Conservation (phyloP, 345 rosid species). For the Cardiospermum halicacabum region DNA sequence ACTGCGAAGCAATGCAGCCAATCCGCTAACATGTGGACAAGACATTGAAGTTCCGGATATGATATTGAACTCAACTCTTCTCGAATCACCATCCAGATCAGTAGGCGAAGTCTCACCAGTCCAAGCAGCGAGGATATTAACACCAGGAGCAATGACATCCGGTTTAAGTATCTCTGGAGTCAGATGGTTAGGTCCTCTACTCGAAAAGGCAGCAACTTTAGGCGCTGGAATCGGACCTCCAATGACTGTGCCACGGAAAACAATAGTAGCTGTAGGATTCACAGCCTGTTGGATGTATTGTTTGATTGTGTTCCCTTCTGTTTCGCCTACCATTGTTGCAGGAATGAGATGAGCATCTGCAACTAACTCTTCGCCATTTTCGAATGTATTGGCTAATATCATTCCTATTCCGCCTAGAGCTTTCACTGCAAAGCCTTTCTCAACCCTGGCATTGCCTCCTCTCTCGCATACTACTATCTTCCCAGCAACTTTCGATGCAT, state of each 20-base stretch:
- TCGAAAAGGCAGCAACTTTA: slow-evolving; percentile 62
- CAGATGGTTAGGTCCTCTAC: slow-evolving; percentile 66
- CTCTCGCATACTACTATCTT: slow-evolving; percentile 62
- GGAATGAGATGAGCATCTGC: slow-evolving; percentile 76
- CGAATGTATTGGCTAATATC: slow-evolving; percentile 58
- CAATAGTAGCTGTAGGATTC: slow-evolving; percentile 53
- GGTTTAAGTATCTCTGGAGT: slow-evolving; percentile 69
- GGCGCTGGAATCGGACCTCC: slow-evolving; percentile 61
- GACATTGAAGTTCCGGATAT: slow-evolving; percentile 92
- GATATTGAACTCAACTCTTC: slow-evolving; percentile 66
- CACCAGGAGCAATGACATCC: slow-evolving; percentile 82
- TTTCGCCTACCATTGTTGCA: slow-evolving; percentile 55
- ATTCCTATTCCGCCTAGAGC: slow-evolving; percentile 63
- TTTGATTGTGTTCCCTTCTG: slow-evolving; percentile 40
- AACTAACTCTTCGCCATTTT: slow-evolving; percentile 61
- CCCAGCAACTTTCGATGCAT: slow-evolving; percentile 38
- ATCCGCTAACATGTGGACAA: slow-evolving; percentile 82
- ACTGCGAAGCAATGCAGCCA: slow-evolving; percentile 63
- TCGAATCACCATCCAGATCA: slow-evolving; percentile 50
- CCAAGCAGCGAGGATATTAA: slow-evolving; percentile 86
- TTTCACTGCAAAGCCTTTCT: slow-evolving; percentile 66
- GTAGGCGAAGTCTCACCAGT: slow-evolving; percentile 57
- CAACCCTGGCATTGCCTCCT: slow-evolving; percentile 64
- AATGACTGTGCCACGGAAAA: slow-evolving; percentile 43
- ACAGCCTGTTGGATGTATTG: slow-evolving; percentile 32